Conservation (phyloP, 192 early-diverging fungal species). For the Coemansia umbellata region DNA sequence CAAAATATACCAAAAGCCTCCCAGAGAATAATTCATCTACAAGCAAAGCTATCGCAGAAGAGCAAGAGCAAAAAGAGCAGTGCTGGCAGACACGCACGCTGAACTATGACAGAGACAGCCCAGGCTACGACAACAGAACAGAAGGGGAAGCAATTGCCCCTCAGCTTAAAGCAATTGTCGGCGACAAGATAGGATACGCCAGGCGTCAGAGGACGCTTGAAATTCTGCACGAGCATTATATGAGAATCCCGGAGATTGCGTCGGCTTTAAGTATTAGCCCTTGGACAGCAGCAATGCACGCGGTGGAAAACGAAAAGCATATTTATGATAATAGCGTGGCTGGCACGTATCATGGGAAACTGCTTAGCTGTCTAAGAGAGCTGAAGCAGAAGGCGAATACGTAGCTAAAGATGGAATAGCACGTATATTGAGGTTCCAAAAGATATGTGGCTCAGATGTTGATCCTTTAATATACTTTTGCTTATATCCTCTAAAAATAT, state of each 20-base stretch:
- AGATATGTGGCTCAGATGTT: no score
- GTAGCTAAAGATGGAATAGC: no score
- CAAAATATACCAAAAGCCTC: no score
- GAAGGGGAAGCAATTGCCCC: conserved; percentile 9
- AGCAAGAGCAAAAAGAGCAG: no score
- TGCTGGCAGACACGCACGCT: conserved; percentile 34
- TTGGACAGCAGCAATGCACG: conserved; percentile 16
- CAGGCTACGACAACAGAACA: conserved; percentile 18
- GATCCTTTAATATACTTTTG: no score
- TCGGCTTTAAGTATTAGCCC: not conserved
- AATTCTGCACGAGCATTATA: conserved; percentile 8
- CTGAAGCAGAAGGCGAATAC: conserved; percentile 18
- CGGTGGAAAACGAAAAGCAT: conserved; percentile 11
- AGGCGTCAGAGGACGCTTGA: conserved; percentile 25
- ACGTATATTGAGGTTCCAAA: no score
- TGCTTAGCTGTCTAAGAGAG: conserved; percentile 15
- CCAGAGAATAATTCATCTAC: not conserved
- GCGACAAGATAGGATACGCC: conserved; percentile 27
- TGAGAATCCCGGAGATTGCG: not conserved
- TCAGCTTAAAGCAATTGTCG: conserved; percentile 27
- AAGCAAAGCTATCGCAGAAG: not conserved
- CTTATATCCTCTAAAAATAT: no score
- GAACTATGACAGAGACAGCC: conserved; percentile 21
- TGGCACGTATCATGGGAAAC: conserved; percentile 31
- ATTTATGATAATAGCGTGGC: conserved; percentile 18